phyloP scores from a whole-genome alignment of 352 stramenopile species.

The Phytopythium delawarense region DNA sequence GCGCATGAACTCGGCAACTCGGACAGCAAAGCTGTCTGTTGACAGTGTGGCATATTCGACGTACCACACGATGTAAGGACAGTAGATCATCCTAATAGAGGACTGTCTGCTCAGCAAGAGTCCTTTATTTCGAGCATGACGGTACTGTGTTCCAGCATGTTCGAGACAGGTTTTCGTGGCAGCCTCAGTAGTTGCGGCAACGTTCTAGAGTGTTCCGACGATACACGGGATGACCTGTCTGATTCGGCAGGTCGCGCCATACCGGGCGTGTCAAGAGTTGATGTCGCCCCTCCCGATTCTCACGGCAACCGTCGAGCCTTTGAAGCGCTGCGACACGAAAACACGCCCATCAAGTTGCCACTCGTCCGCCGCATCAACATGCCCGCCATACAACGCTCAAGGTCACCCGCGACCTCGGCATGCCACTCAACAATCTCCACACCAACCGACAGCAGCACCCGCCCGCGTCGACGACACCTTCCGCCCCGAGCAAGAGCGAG shows the following conservation, averaged over 20 bases:
- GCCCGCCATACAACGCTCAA: not conserved
- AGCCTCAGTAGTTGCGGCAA: not conserved
- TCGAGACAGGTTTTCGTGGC: not conserved
- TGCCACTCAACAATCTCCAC: conserved; percentile 1
- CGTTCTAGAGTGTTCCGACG: conserved; percentile 3
- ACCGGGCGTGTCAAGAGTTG: not conserved
- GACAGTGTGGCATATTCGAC: too few species aligned
- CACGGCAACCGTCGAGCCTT: not conserved
- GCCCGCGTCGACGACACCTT: not conserved
- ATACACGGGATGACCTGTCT: not conserved
- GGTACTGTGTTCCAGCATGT: too few species aligned
- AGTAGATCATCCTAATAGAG: too few species aligned
- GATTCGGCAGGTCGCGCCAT: not conserved
- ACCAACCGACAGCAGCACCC: not conserved
- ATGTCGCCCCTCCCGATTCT: conserved; percentile 2
- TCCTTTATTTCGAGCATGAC: too few species aligned
- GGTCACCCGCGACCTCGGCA: not conserved
- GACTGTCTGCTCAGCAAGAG: too few species aligned
- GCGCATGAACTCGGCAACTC: too few species aligned
- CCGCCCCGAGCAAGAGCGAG: not conserved
- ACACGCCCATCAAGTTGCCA: not conserved
- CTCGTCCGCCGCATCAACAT: not conserved
- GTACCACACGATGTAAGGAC: too few species aligned
- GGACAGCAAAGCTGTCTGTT: too few species aligned
- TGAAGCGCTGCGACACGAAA: conserved; percentile 2